Conservation (phyloP, 441 rosid species). For the Mallotus japonicus region DNA sequence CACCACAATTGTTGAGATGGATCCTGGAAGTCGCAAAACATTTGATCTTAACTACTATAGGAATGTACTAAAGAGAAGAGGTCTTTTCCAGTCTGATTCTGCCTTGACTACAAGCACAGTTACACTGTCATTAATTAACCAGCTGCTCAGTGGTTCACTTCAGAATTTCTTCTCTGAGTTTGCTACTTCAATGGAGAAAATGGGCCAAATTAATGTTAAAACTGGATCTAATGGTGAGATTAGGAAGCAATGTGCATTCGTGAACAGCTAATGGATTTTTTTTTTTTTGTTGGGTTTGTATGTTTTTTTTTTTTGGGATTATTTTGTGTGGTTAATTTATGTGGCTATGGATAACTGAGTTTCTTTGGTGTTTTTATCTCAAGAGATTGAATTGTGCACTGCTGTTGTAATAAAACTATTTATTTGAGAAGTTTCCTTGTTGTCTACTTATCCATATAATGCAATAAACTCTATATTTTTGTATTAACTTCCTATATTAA, state of each 20-base stretch:
- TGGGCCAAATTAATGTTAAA: conserved; percentile 61
- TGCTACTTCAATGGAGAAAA: conserved; percentile 74
- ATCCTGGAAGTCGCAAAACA: conserved; percentile 70
- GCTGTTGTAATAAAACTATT: no score
- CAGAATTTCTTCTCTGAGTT: conserved; percentile 53
- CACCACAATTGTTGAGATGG: conserved; percentile 66
- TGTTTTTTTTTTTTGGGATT: neutral
- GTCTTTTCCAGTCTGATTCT: conserved; percentile 70
- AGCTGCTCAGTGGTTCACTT: conserved; percentile 47
- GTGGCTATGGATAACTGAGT: neutral
- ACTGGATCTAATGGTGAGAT: conserved; percentile 69
- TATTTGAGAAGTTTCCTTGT: no score
- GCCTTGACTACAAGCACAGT: conserved; percentile 56
- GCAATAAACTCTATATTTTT: no score
- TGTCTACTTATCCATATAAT: no score
- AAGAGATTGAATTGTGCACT: no score
- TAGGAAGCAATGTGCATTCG: conserved; percentile 64
- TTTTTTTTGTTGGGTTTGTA: neutral
- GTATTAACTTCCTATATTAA: no score
- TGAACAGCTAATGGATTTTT: conserved; percentile 26
- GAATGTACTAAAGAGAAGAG: conserved; percentile 53
- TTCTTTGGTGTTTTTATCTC: neutral
- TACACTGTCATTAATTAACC: conserved; percentile 41
- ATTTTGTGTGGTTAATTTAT: neutral
- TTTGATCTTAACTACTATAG: conserved; percentile 73